Evolutionary conservation across 169 alveolate genomes (phyloP).

Genomic region (Toxoplasma gondii): DNA sequence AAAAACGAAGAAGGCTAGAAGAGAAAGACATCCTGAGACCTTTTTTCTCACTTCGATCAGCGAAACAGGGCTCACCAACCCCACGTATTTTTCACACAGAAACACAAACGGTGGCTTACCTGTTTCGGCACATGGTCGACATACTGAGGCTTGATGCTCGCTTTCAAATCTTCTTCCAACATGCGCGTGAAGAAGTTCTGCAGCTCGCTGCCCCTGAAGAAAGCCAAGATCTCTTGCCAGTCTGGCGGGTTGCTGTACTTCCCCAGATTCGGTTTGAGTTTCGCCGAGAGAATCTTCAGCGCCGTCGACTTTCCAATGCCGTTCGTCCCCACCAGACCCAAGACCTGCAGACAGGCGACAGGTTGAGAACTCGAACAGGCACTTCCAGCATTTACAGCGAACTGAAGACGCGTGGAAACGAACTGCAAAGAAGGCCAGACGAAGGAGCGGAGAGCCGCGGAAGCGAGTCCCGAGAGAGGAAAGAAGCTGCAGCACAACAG

Average conservation of each 20-base stretch:
- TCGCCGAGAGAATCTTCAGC: conserved; percentile 94
- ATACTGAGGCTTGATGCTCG: conserved; percentile 98
- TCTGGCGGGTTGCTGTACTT: conserved; percentile 94
- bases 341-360: conserved; percentile 58
- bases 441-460: background rate
- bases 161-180: conserved; percentile 94
- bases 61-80: background rate
- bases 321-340: conserved; percentile 91
- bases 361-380: background rate
- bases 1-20: background rate
- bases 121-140: conserved; percentile 97
- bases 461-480: background rate
- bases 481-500: background rate
- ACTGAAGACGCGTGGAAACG: background rate
- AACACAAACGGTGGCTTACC: conserved; percentile 67
- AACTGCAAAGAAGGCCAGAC: background rate
- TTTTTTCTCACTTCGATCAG: background rate
- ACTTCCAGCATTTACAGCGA: background rate
- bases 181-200: conserved; percentile 95
- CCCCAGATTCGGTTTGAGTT: conserved; percentile 98
- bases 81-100: no score
- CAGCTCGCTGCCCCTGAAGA: conserved; percentile 98
- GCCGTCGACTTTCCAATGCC: conserved; percentile 99
- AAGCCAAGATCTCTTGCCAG: conserved; percentile 94
- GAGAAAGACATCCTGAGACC: background rate